A percentile compares a stretch with the other conserved stretches of the same genome.
Conservation (phyloP, 2,329 filamentous ascomycete genomes). For the Botryotinia narcissicola region DNA sequence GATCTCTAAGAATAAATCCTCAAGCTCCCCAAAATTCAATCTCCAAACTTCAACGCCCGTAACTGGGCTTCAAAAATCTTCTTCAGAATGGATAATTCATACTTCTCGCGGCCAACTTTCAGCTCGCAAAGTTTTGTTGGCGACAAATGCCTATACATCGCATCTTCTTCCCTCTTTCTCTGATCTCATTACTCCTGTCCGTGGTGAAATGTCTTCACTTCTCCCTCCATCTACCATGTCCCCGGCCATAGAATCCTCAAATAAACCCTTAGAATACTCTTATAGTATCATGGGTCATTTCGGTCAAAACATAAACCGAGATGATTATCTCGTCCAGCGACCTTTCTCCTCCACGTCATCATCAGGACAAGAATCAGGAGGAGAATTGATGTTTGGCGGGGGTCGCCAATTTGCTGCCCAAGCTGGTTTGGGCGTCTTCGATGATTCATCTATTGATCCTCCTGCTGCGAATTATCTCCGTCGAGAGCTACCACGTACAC, state of each 20-base stretch:
- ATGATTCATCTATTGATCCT: slow-evolving; percentile 57
- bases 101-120: slow-evolving; percentile 67
- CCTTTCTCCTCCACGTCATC: slow-evolving; percentile 44
- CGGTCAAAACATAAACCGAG: slow-evolving; percentile 47
- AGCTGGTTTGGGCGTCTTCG: slow-evolving; percentile 55
- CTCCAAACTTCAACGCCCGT: slow-evolving; percentile 73
- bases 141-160: slow-evolving; percentile 83
- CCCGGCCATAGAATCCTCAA: slow-evolving; percentile 19
- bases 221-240: slow-evolving; percentile 49
- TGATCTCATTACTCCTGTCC: slow-evolving; percentile 71
- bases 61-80: slow-evolving; percentile 44
- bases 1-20: slow-evolving; percentile 20
- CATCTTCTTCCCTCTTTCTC: slow-evolving; percentile 67
- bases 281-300: slow-evolving; percentile 60
- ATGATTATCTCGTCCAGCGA: slow-evolving; percentile 74
- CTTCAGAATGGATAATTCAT: slow-evolving; percentile 55
- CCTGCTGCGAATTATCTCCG: slow-evolving; percentile 39
- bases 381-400: slow-evolving; percentile 69
- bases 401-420: slow-evolving; percentile 56
- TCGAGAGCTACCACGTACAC: slow-evolving; percentile 29
- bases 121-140: slow-evolving; percentile 66
- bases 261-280: slow-evolving; percentile 30
- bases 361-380: slow-evolving; percentile 38
- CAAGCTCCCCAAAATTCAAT: slow-evolving; percentile 52
- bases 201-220: slow-evolving; percentile 70